A percentile compares a stretch with the other conserved stretches of the same genome.
Conservation (phyloP, 164 flowering plant species). For the Dillenia turbinata region DNA sequence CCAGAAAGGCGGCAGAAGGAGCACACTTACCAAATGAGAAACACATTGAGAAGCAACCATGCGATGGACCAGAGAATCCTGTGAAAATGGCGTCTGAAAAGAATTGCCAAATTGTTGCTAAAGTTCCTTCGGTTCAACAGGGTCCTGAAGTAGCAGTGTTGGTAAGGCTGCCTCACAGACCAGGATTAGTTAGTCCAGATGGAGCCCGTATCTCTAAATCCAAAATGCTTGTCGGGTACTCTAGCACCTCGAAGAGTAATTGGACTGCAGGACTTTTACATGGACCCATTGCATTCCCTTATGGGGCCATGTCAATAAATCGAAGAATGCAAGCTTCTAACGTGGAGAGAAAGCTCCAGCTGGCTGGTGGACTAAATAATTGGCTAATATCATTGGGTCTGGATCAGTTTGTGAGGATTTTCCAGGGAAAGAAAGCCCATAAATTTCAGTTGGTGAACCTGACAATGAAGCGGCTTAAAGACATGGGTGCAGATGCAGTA, state of each 20-base stretch:
- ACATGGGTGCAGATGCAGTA: slow-evolving; percentile 83
- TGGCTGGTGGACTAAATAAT: slow-evolving; percentile 74
- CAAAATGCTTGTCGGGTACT: not conserved
- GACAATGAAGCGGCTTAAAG: slow-evolving; percentile 84
- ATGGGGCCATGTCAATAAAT: slow-evolving; percentile 28
- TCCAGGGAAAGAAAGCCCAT: slow-evolving; percentile 35
- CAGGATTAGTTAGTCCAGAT: slow-evolving; percentile 13
- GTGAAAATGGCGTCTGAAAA: slow-evolving; percentile 13
- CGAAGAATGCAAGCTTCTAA: slow-evolving; percentile 46
- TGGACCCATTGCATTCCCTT: slow-evolving; percentile 15
- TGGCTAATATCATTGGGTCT: slow-evolving; percentile 83
- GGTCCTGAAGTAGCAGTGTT: slow-evolving; percentile 9
- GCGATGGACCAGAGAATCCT: slow-evolving; percentile 20
- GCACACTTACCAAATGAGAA: slow-evolving; percentile 8
- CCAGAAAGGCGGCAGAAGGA: slow-evolving; percentile 4
- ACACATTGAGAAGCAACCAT: slow-evolving; percentile 10
- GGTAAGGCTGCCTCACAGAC: slow-evolving; percentile 6
- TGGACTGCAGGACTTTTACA: slow-evolving; percentile 1
- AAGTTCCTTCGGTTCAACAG: slow-evolving; percentile 6
- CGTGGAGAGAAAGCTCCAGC: slow-evolving; percentile 66
- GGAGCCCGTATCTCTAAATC: slow-evolving; percentile 7
- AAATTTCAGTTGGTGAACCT: slow-evolving; percentile 65
- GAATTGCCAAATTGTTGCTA: slow-evolving; percentile 14
- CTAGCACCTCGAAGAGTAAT: slow-evolving; percentile 3
- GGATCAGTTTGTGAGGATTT: slow-evolving; percentile 53